A percentile compares a stretch with the other conserved stretches of the same genome.
These are phyloP conservation scores for Punica granatum DNA, from an alignment of 345 rosid genomes.

Conservation along the genomic window DNA sequence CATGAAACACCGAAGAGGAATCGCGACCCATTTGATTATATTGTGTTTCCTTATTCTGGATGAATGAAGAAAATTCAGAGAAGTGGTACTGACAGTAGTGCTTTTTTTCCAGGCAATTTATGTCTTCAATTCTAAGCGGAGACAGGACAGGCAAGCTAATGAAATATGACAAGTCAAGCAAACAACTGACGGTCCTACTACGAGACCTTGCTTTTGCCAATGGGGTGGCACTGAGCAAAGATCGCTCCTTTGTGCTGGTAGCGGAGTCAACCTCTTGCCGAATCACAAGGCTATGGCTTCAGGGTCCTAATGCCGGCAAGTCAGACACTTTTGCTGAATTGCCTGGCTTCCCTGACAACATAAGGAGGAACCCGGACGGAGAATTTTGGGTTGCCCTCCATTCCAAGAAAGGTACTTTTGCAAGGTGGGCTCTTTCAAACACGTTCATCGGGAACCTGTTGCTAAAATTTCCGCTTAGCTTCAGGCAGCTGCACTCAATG, in stretches of 20 bases:
- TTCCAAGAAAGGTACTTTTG: slow-evolving; percentile 39
- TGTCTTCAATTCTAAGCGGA: slow-evolving; percentile 30
- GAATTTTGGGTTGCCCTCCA: slow-evolving; percentile 83
- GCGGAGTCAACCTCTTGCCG: slow-evolving; percentile 38
- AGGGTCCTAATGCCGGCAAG: slow-evolving; percentile 31
- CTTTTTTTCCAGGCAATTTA: slow-evolving; percentile 38
- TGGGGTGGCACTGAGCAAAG: slow-evolving; percentile 67
- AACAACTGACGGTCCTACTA: slow-evolving; percentile 42
- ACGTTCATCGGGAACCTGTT: slow-evolving; percentile 34
- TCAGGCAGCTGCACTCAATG: slow-evolving; percentile 43
- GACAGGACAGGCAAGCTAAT: slow-evolving; percentile 63
- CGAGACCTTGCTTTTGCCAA: slow-evolving; percentile 60
- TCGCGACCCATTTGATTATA: neutral
- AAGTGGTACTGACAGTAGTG: neutral
- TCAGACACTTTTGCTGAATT: slow-evolving; percentile 41
- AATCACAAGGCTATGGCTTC: slow-evolving; percentile 45
- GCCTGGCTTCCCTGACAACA: slow-evolving; percentile 62
- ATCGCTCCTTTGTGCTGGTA: slow-evolving; percentile 41
- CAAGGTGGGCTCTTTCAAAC: slow-evolving; percentile 29
- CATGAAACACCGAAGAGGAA: neutral
- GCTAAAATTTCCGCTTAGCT: slow-evolving; percentile 33
- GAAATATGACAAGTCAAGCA: slow-evolving; percentile 48
- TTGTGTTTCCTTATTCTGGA: neutral
- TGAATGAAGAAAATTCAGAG: neutral
- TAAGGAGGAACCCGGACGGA: slow-evolving; percentile 45